These are phyloP conservation scores for Piromyces finnis DNA, from an alignment of 192 early-diverging fungal species.

Conservation along the genomic window DNA sequence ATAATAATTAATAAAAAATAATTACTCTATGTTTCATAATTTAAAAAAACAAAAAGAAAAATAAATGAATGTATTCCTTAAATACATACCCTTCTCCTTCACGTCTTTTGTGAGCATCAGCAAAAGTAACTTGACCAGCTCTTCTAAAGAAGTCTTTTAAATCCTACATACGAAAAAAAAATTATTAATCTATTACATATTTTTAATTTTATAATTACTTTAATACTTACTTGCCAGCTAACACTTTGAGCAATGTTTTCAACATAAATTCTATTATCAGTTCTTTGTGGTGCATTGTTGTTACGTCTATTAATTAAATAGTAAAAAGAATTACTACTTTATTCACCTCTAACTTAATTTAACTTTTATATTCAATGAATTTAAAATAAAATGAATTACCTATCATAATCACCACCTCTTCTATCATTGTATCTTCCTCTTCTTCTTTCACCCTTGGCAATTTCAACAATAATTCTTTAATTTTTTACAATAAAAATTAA, in stretches of 20 bases:
- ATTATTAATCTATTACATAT: too few relatives aligned
- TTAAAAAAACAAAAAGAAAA: too few relatives aligned
- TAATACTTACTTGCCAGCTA: neutral
- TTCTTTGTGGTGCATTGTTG: neutral
- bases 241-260: neutral
- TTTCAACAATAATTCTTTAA: slow-evolving; percentile 2
- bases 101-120: slow-evolving; percentile 67
- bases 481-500: too few relatives aligned
- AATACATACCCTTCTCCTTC: slow-evolving; percentile 60
- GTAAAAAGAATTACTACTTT: too few relatives aligned
- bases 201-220: too few relatives aligned
- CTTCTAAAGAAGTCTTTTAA: slow-evolving; percentile 91
- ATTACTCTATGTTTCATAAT: too few relatives aligned
- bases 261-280: neutral
- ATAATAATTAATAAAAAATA: too few relatives aligned
- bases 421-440: neutral
- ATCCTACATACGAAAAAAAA: too few relatives aligned
- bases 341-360: too few relatives aligned
- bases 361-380: too few relatives aligned
- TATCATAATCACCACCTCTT: neutral
- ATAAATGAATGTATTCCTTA: too few relatives aligned
- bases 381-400: too few relatives aligned
- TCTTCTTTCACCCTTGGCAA: slow-evolving; percentile 2
- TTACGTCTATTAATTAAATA: neutral
- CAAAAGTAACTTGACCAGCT: slow-evolving; percentile 84